Percentiles rank a stretch among this genome's conserved stretches.
Conservation (phyloP, 306 rosid species). For the Delonix regia region DNA sequence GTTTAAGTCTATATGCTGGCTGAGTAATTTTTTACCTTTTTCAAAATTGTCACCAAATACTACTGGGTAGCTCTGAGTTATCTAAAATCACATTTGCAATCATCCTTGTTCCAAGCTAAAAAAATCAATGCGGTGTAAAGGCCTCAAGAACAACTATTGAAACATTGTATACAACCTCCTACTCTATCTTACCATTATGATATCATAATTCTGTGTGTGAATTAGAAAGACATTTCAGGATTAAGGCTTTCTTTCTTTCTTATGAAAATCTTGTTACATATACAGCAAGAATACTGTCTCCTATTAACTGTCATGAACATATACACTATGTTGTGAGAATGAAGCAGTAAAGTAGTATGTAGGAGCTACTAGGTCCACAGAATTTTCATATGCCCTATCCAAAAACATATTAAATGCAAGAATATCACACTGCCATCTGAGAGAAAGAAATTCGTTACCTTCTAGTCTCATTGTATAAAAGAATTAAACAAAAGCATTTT, state of each 20-base stretch:
- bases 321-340: background rate
- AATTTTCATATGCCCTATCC: background rate
- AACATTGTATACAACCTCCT: constrained; percentile 10
- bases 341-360: constrained; percentile 9
- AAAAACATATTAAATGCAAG: constrained; percentile 6
- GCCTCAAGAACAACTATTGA: background rate
- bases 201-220: background rate
- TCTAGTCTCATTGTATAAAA: background rate
- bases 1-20: background rate
- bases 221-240: constrained; percentile 11
- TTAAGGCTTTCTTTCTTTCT: background rate
- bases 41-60: background rate
- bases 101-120: background rate
- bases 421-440: background rate
- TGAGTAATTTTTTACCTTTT: background rate
- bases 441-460: background rate
- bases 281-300: constrained; percentile 23
- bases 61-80: background rate
- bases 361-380: constrained; percentile 18
- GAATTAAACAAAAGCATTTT: constrained; percentile 15
- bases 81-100: background rate
- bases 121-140: background rate
- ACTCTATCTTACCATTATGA: background rate
- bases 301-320: constrained; percentile 19
- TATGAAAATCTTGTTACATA: background rate